A percentile compares a stretch with the other conserved stretches of the same genome.
Evolutionary conservation across 768 basidiomycete genomes (phyloP).

Genomic region (Tulasnella sp.): DNA sequence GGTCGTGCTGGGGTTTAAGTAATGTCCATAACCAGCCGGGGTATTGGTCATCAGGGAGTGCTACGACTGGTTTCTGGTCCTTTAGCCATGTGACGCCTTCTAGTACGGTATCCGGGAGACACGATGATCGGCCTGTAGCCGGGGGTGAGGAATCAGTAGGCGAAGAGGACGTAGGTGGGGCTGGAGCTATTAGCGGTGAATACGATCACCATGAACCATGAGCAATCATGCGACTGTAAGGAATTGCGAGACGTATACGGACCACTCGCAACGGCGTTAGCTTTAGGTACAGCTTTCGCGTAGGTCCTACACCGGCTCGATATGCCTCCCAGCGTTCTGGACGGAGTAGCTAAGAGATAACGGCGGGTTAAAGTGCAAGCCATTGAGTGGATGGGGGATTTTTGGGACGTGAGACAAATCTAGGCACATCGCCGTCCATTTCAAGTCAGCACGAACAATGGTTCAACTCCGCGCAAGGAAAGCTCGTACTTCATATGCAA

Average conservation of each 20-base stretch:
- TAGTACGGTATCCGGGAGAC: constrained; percentile 62
- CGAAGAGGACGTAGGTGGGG: neutral
- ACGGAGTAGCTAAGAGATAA: neutral
- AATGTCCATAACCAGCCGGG: constrained; percentile 85
- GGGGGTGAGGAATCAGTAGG: neutral
- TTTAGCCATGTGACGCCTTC: constrained; percentile 77
- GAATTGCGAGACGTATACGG: too few relatives aligned
- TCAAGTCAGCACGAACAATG: neutral
- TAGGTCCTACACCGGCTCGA: neutral
- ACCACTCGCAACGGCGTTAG: too few relatives aligned
- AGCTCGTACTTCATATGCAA: constrained; percentile 9
- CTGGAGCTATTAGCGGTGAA: neutral
- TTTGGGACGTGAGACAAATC: too few relatives aligned
- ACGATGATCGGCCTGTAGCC: constrained; percentile 40
- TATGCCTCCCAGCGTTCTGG: neutral
- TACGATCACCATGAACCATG: too few relatives aligned
- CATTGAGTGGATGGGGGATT: too few relatives aligned
- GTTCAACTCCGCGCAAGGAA: constrained; percentile 14
- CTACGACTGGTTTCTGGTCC: constrained; percentile 64
- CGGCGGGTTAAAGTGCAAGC: neutral
- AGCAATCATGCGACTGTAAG: too few relatives aligned
- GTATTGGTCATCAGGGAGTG: constrained; percentile 72
- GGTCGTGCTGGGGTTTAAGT: constrained; percentile 46
- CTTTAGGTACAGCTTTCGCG: too few relatives aligned
- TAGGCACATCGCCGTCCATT: neutral